Evolutionary conservation across 768 basidiomycete genomes (phyloP), one percentile per base, ranked within the genome.

Genomic region (Lepiota brunneoincarnata): DNA sequence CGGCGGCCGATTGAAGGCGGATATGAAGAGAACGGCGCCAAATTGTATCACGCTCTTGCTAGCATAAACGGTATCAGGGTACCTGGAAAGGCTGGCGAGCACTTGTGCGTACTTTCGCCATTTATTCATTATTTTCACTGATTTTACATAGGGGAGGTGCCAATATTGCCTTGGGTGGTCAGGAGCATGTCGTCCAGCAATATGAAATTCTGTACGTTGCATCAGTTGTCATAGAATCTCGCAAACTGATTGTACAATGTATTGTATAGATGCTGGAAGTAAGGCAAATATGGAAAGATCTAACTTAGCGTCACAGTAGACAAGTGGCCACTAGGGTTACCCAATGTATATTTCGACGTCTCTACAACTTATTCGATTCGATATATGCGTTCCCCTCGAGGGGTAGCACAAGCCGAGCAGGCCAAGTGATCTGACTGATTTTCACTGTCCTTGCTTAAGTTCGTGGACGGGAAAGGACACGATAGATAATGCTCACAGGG

Each of bases 41-140:
- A 79, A 64, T 69, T 91, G 41, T 91, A 86, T 58, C 90, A 92
- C 63, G 89, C 81, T 0, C 62, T 84, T 23, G 84, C 75, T 2
- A 56, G 55, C 1, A 69, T 89, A 43, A 65, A 77, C 31, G 80
- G 79, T 0, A 63, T 82, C 11, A 71, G 61, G 35, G 82, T 91
- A n/a, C 89, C 88, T 4, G 89, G 89, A 35, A 91, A 91, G 70
- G 79, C 83, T 0, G 84, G 81, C 1, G 73, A 78, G 55, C 89
- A 91, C 68, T 69, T 91, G 87, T 87, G 55, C 20, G 81, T 70
- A 14, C 11, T 37, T 55, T 54, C 15, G 46, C 41, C 35, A 40
- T 39, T 31, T 15, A n/a, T 17, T 35, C 24, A 3, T 6, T 34
- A 21, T 40, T 34, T 10, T 35, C 24, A 57, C 47, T 14, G 17